Conservation (phyloP, 805 yeast species). For the Lipomyces sp. region DNA sequence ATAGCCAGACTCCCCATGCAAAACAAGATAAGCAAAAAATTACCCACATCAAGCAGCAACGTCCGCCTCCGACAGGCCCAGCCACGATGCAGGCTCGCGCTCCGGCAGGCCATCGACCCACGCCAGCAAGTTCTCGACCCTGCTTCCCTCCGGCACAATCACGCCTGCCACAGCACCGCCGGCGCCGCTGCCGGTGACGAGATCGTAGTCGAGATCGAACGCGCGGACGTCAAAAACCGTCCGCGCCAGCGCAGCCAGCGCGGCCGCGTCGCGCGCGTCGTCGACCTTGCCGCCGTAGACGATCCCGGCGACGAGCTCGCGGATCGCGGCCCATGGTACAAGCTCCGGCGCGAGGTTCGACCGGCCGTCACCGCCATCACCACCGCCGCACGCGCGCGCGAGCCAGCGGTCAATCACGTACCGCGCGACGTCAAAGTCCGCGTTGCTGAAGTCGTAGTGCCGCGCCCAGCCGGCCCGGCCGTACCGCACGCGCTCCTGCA, state of each 20-base stretch:
- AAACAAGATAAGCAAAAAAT: too few relatives aligned
- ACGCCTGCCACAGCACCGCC: slow-evolving; percentile 33
- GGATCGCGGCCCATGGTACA: slow-evolving; percentile 56
- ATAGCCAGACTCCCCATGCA: too few relatives aligned
- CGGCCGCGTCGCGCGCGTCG: slow-evolving; percentile 24
- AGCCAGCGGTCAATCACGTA: slow-evolving; percentile 46
- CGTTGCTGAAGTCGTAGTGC: slow-evolving; percentile 65
- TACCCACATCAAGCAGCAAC: too few relatives aligned
- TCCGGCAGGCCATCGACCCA: slow-evolving; percentile 60
- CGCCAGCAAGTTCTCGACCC: slow-evolving; percentile 36
- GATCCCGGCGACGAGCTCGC: slow-evolving; percentile 49
- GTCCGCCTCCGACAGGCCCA: slow-evolving; percentile 48
- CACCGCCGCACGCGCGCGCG: slow-evolving; percentile 25
- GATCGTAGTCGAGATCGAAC: slow-evolving; percentile 46
- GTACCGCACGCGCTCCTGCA: slow-evolving; percentile 57
- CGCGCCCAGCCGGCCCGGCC: slow-evolving; percentile 62
- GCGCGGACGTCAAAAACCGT: slow-evolving; percentile 18
- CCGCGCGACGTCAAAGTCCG: slow-evolving; percentile 59
- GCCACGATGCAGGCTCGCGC: slow-evolving; percentile 52
- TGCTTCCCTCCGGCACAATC: slow-evolving; percentile 50
- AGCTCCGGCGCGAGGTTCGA: slow-evolving; percentile 45
- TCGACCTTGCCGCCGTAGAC: slow-evolving; percentile 56
- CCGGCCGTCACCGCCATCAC: slow-evolving; percentile 16
- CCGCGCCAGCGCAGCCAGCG: slow-evolving; percentile 26
- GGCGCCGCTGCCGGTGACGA: slow-evolving; percentile 28